Percentiles rank a stretch among this genome's conserved stretches.
These are phyloP conservation scores for Fusarium liriodendri DNA, from an alignment of 2,329 filamentous ascomycete species.

Conservation along the genomic window DNA sequence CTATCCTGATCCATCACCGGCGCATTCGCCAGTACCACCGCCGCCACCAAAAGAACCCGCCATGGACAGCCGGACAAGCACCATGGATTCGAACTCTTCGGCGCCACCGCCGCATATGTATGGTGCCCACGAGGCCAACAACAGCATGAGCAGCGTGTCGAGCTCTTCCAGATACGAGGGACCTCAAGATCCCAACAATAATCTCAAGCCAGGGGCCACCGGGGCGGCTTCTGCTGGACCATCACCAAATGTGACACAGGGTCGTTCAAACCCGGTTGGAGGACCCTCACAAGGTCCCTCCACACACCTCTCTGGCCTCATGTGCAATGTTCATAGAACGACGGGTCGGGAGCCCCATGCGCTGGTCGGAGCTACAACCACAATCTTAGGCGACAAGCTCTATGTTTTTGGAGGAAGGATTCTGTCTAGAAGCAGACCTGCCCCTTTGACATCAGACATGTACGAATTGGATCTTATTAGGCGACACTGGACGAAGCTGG, in stretches of 20 bases:
- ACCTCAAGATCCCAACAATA: constrained; percentile 58
- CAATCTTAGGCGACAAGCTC: constrained; percentile 92
- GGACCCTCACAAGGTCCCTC: constrained; percentile 62
- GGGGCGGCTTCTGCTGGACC: constrained; percentile 67
- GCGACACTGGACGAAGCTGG: constrained; percentile 92
- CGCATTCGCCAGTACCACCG: constrained; percentile 23
- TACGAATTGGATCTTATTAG: constrained; percentile 94
- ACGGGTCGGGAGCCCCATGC: constrained; percentile 92
- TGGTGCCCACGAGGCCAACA: constrained; percentile 48
- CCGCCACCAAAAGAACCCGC: constrained; percentile 49
- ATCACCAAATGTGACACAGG: constrained; percentile 63
- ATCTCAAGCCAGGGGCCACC: constrained; percentile 62
- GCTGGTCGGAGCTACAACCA: constrained; percentile 93
- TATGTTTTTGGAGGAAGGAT: constrained; percentile 96
- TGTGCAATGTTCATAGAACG: constrained; percentile 83
- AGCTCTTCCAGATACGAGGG: constrained; percentile 57
- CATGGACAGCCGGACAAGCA: constrained; percentile 57
- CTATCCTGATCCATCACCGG: constrained; percentile 19
- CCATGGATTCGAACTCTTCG: constrained; percentile 60
- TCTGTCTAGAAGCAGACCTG: constrained; percentile 83
- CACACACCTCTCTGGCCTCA: constrained; percentile 71
- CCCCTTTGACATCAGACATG: constrained; percentile 85
- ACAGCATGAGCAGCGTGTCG: constrained; percentile 60
- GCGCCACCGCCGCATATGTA: constrained; percentile 53
- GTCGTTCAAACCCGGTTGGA: constrained; percentile 46